phyloP scores from a whole-genome alignment of 768 basidiomycete species.

The Lentinula lateritia region DNA sequence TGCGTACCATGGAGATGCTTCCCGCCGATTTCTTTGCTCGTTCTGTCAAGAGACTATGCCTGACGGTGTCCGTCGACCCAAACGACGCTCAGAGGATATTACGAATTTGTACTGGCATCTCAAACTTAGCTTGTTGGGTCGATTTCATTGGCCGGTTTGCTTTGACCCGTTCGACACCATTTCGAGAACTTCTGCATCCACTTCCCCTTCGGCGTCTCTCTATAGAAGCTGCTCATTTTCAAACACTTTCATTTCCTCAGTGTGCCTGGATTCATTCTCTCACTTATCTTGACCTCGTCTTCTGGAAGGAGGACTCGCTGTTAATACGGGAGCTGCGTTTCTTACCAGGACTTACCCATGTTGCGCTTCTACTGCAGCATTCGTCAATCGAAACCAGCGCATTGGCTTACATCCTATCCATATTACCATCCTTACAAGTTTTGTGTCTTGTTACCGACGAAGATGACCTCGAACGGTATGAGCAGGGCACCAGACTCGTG shows the following conservation, averaged over 20 bases:
- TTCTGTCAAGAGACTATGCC: conserved; percentile 32
- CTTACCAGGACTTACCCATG: conserved; percentile 25
- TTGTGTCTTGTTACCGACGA: conserved; percentile 22
- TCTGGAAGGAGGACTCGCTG: conserved; percentile 23
- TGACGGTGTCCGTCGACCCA: conserved; percentile 26
- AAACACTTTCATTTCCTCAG: conserved; percentile 13
- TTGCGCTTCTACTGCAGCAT: conserved; percentile 17
- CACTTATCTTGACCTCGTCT: conserved; percentile 33
- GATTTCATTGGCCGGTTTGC: conserved; percentile 17
- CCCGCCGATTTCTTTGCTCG: conserved; percentile 29
- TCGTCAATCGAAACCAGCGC: neutral
- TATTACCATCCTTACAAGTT: conserved; percentile 20
- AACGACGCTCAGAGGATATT: conserved; percentile 26
- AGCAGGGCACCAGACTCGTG: neutral
- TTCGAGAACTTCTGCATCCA: conserved; percentile 16
- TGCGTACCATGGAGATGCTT: conserved; percentile 27
- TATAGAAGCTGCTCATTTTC: conserved; percentile 26
- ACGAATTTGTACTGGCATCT: conserved; percentile 28
- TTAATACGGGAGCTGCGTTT: conserved; percentile 21
- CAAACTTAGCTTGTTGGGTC: conserved; percentile 33
- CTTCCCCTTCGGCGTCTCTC: conserved; percentile 28
- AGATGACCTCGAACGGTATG: neutral
- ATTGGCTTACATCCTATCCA: conserved; percentile 19
- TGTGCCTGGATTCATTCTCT: conserved; percentile 22
- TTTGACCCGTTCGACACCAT: conserved; percentile 12